phyloP scores from a whole-genome alignment of 2,329 filamentous ascomycete species.

The Pseudogymnoascus verrucosus region DNA sequence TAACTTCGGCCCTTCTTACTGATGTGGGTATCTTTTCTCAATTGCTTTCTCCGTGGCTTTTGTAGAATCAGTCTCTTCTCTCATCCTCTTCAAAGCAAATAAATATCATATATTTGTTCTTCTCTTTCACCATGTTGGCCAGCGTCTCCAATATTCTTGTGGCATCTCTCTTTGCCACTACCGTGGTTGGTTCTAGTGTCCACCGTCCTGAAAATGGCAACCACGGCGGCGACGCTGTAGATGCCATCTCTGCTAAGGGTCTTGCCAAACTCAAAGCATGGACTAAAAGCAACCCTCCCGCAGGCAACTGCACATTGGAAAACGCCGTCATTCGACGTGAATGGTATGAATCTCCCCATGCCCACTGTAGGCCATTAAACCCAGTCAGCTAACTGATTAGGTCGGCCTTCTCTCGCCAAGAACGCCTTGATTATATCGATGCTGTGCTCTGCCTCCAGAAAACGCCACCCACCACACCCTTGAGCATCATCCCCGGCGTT shows the following conservation, averaged over 20 bases:
- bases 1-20: not conserved
- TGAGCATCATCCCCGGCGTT: conserved; percentile 26
- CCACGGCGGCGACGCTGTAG: not conserved
- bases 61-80: not conserved
- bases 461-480: conserved; percentile 27
- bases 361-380: not conserved
- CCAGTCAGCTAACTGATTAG: not conserved
- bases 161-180: not conserved
- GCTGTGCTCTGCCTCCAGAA: conserved; percentile 32
- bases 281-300: not conserved
- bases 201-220: not conserved
- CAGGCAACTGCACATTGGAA: conserved; percentile 27
- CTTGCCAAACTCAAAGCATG: not conserved
- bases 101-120: not conserved
- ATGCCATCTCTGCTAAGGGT: not conserved
- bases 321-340: conserved; percentile 35
- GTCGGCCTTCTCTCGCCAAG: conserved; percentile 17
- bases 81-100: not conserved
- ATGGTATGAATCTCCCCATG: conserved; percentile 29
- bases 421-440: conserved; percentile 28
- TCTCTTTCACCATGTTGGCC: not conserved
- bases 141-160: not conserved
- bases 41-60: not conserved
- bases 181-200: not conserved
- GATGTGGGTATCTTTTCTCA: not conserved